Evolutionary conservation across 2,329 filamentous ascomycete species (phyloP).

Genomic region (Cladophialophora psammophila): DNA sequence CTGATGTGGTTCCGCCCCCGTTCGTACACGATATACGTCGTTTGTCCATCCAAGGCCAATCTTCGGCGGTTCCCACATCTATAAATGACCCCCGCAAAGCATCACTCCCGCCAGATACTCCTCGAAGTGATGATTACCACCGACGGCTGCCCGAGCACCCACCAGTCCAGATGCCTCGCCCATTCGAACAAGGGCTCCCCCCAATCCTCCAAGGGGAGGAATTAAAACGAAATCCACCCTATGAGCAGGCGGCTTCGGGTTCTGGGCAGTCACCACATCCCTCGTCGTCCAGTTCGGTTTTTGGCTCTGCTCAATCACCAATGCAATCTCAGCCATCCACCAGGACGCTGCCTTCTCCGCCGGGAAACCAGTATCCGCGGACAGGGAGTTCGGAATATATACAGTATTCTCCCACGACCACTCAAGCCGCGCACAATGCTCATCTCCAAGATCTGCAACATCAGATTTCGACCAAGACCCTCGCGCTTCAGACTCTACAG

Average conservation of each 20-base stretch:
- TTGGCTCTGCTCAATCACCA: conserved; percentile 34
- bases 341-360: conserved; percentile 40
- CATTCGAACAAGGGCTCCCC: conserved; percentile 41
- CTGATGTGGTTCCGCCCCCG: conserved; percentile 31
- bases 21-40: conserved; percentile 29
- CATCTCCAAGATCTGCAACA: conserved; percentile 61
- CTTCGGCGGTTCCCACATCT: conserved; percentile 22
- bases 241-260: conserved; percentile 30
- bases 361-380: conserved; percentile 34
- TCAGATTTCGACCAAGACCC: conserved; percentile 61
- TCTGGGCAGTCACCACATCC: conserved; percentile 33
- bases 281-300: conserved; percentile 33
- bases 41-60: conserved; percentile 25
- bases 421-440: conserved; percentile 45
- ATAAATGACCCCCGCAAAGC: conserved; percentile 33
- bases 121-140: conserved; percentile 30
- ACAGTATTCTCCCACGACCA: conserved; percentile 29
- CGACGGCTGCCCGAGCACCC: conserved; percentile 27
- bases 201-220: conserved; percentile 33
- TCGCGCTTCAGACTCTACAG: conserved; percentile 61
- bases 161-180: conserved; percentile 29
- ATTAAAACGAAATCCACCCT: conserved; percentile 24
- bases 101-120: conserved; percentile 25
- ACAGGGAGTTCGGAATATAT: conserved; percentile 28
- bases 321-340: conserved; percentile 34